Conservation (phyloP, 1,284 basidiomycete species). For the Cutaneotrichosporon spelunceum region DNA sequence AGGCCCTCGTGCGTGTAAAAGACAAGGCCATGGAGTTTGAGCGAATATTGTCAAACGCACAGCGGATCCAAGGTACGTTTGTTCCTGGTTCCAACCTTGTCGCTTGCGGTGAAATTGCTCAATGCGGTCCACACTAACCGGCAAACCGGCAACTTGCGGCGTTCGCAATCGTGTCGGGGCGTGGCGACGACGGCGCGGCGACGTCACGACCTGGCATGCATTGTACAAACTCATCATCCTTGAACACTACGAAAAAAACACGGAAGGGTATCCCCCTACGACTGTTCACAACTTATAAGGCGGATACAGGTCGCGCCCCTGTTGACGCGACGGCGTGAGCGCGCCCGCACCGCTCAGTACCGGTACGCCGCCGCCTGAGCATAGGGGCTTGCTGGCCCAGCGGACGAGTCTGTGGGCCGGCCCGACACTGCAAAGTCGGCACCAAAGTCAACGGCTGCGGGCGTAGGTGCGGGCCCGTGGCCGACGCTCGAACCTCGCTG, state of each 20-base stretch:
- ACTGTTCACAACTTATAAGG: not conserved
- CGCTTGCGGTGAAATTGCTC: too few relatives aligned
- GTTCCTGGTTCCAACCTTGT: too few relatives aligned
- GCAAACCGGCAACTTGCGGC: too few relatives aligned
- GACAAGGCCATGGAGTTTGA: too few relatives aligned
- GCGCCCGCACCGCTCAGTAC: conserved; percentile 16
- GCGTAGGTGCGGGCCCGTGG: conserved; percentile 13
- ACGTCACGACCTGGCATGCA: too few relatives aligned
- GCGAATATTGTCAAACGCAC: too few relatives aligned
- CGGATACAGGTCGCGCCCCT: not conserved
- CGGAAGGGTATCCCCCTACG: conserved; percentile 1
- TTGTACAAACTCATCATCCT: conserved; percentile 1
- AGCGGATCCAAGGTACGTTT: too few relatives aligned
- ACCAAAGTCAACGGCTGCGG: conserved; percentile 13
- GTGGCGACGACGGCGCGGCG: too few relatives aligned
- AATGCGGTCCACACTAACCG: too few relatives aligned
- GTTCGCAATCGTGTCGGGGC: too few relatives aligned
- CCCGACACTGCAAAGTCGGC: conserved; percentile 27
- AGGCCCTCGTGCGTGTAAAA: too few relatives aligned
- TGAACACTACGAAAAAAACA: conserved; percentile 1
- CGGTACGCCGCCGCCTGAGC: conserved; percentile 46
- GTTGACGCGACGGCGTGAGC: not conserved
- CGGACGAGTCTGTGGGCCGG: conserved; percentile 40
- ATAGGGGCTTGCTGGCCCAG: conserved; percentile 27
- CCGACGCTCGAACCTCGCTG: conserved; percentile 33